These are phyloP conservation scores for Aureobasidium sp. DNA, from an alignment of 2,329 filamentous ascomycete genomes.

Conservation along the genomic window DNA sequence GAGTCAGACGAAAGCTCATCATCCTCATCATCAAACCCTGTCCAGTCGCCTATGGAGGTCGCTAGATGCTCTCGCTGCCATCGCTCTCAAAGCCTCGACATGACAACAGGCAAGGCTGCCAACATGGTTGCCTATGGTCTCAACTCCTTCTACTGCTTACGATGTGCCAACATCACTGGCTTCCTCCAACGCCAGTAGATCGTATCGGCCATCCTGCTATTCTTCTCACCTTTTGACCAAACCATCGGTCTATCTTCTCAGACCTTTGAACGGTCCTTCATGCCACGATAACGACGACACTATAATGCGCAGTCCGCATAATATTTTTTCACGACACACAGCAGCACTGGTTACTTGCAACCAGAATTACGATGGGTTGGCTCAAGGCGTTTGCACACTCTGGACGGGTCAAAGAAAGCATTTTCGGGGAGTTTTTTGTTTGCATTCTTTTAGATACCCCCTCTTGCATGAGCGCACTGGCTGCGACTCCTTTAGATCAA, in stretches of 20 bases:
- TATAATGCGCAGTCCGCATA: constrained; percentile 4
- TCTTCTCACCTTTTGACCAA: neutral
- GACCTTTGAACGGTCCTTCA: neutral
- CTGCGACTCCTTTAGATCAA: neutral
- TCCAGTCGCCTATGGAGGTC: constrained; percentile 15
- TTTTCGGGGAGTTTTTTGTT: constrained; percentile 1
- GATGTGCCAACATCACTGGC: constrained; percentile 32
- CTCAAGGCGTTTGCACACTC: neutral
- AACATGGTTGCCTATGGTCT: constrained; percentile 33
- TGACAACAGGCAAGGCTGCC: constrained; percentile 26
- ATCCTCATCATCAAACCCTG: neutral
- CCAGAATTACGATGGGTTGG: constrained; percentile 1
- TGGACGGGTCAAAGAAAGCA: neutral
- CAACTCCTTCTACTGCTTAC: constrained; percentile 32
- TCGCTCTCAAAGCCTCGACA: constrained; percentile 28
- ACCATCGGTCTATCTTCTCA: neutral
- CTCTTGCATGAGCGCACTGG: constrained; percentile 3
- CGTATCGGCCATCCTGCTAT: neutral
- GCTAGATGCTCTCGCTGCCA: constrained; percentile 33
- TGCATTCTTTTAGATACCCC: constrained; percentile 14
- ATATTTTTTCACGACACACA: neutral
- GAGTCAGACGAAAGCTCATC: neutral
- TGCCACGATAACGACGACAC: constrained; percentile 4
- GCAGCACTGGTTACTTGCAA: neutral
- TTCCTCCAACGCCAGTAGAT: constrained; percentile 23